Evolutionary conservation across 805 yeast species (phyloP), one percentile per base, ranked within the genome.

Genomic region (Candida maesae): DNA sequence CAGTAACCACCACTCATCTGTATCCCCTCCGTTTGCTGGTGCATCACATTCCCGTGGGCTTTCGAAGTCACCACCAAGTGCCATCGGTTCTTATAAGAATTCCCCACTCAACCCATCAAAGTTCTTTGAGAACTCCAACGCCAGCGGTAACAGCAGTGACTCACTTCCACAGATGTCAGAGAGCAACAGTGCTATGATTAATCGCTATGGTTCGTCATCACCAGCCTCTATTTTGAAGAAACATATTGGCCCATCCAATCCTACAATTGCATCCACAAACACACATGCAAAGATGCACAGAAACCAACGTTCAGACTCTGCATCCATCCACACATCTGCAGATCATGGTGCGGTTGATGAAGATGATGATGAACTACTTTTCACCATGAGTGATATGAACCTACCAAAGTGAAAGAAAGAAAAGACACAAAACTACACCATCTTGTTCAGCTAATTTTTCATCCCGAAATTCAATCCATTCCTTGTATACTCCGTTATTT

Each of bases 321-420:
- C 37, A 6, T 34, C 31, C 6, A 11, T 16, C 7, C 10, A 8
- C 6, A 13, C 21, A 6, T 15, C 28, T 25, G 28, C 23, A 24
- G 64, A 60, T 15, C 59, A 53, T 11, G 60, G 53, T 11, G 53
- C 48, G 1, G n/a, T n/a, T n/a, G 59, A 63, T 5, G 81, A 77
- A 24, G 84, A 77, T 18, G 86, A 81, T 41, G 87, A 80, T 46
- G 86, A 81, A 38, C 62, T 82, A 42, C 61, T 81, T 35, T 80
- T 81, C 58, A 74, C 84, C 17, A 81, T 80, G 88, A 81, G 87
- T 56, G 88, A 81, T 53, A 81, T 81, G 86, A 77, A 74, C 53
- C 55, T 73, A 21, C 48, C 58, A n/a, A 53, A 52, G 26, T 46
- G 39, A 38, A 17, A 11, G 3, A 7, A 25, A 25, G n/a, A n/a